Conservation (phyloP, 495 filamentous ascomycete genomes). For the Annulohypoxylon maeteangense region DNA sequence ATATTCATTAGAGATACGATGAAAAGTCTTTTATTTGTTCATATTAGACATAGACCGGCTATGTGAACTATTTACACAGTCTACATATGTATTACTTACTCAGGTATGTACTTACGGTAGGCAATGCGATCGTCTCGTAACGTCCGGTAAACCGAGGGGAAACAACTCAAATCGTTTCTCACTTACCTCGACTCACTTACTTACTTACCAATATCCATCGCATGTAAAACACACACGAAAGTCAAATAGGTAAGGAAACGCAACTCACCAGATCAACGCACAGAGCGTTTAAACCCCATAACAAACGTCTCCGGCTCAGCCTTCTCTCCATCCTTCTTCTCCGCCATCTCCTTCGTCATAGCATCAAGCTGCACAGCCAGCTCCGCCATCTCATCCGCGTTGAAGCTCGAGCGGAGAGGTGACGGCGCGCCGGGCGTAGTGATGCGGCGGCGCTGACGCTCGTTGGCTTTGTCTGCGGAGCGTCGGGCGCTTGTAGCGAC, state of each 20-base stretch:
- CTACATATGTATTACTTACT: not conserved
- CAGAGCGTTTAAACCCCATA: no score
- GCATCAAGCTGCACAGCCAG: not conserved
- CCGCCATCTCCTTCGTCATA: not conserved
- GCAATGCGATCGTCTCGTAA: not conserved
- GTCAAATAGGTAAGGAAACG: not conserved
- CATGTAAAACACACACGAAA: not conserved
- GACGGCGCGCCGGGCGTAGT: constrained; percentile 5
- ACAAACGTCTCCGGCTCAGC: no score
- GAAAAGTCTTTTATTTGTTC: not conserved
- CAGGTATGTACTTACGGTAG: not conserved
- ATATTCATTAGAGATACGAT: not conserved
- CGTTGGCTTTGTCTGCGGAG: constrained; percentile 3
- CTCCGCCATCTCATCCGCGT: constrained; percentile 19
- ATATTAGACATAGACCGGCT: not conserved
- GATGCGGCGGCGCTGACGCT: not conserved
- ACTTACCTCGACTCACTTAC: not conserved
- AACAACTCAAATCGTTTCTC: not conserved
- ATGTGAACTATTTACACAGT: not conserved
- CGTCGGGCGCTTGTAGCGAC: not conserved
- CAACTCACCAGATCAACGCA: no score
- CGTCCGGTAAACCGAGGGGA: not conserved
- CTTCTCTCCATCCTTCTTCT: not conserved
- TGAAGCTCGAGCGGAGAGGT: constrained; percentile 11
- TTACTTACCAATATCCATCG: not conserved